Evolutionary conservation across 2,329 filamentous ascomycete genomes (phyloP).

Genomic region (Alternaria sp.): DNA sequence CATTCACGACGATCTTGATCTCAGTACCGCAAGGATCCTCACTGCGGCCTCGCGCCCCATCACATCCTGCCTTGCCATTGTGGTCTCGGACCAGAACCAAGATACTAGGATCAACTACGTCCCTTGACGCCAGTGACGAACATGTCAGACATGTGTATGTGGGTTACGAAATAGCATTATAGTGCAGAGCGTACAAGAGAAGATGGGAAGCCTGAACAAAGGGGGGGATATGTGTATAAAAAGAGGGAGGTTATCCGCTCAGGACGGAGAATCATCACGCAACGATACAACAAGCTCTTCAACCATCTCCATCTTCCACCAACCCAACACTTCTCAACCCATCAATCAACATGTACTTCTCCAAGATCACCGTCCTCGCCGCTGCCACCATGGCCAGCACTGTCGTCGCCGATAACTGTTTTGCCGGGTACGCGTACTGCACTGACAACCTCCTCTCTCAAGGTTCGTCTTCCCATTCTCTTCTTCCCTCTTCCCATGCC

Average conservation of each 20-base stretch:
- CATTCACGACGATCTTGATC: background rate
- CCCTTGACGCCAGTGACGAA: slow-evolving; percentile 1
- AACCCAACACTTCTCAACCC: background rate
- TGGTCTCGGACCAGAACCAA: background rate
- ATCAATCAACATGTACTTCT: background rate
- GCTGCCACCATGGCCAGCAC: slow-evolving; percentile 3
- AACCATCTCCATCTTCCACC: background rate
- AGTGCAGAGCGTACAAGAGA: background rate
- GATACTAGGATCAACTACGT: background rate
- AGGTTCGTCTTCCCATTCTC: background rate
- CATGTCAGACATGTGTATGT: background rate
- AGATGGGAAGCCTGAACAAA: background rate
- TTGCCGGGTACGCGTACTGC: slow-evolving; percentile 4
- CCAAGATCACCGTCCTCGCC: background rate
- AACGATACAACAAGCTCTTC: background rate
- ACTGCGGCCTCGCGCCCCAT: background rate
- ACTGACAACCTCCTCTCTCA: slow-evolving; percentile 1
- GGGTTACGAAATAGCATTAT: background rate
- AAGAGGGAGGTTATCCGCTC: background rate
- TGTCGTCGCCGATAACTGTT: slow-evolving; percentile 3
- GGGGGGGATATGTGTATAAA: background rate
- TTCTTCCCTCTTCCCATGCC: no score
- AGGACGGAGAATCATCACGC: background rate
- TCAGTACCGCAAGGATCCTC: background rate
- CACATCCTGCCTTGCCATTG: background rate